These are phyloP conservation scores for Xylaria polymorpha DNA, from an alignment of 2,329 filamentous ascomycete genomes.

Conservation along the genomic window DNA sequence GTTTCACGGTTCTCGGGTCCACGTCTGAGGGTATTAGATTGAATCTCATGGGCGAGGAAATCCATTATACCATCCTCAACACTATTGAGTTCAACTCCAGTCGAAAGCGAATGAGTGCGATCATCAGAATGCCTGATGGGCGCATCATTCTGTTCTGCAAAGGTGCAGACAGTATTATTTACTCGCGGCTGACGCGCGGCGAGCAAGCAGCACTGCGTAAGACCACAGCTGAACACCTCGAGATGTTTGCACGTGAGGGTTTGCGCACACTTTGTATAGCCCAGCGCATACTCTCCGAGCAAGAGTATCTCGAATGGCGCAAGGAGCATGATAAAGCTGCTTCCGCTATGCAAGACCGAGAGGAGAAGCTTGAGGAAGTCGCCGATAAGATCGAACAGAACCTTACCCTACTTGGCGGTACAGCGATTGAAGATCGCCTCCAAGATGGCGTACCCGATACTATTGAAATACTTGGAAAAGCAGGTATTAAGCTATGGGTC, in stretches of 20 bases:
- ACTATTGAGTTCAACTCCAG: conserved; percentile 98
- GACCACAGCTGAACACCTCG: conserved; percentile 90
- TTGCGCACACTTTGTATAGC: conserved; percentile 95
- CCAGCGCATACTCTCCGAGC: conserved; percentile 80
- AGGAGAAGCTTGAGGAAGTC: conserved; percentile 91
- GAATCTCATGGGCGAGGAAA: conserved; percentile 87
- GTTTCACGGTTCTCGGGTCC: conserved; percentile 89
- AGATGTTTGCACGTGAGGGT: conserved; percentile 96
- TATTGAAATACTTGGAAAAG: conserved; percentile 88
- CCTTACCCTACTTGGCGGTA: conserved; percentile 87
- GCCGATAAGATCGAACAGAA: conserved; percentile 93
- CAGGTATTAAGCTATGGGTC: conserved; percentile 98
- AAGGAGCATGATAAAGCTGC: conserved; percentile 89
- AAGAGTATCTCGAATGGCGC: conserved; percentile 87
- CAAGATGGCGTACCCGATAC: conserved; percentile 98
- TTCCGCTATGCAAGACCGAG: conserved; percentile 83
- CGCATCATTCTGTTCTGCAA: conserved; percentile 95
- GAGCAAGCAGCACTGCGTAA: conserved; percentile 86
- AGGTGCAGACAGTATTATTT: conserved; percentile 96
- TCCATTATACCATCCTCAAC: conserved; percentile 87
- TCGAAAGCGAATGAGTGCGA: conserved; percentile 97
- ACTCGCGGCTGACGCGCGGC: conserved; percentile 85
- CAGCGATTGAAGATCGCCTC: conserved; percentile 95
- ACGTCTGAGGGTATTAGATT: conserved; percentile 83
- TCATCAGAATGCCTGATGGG: conserved; percentile 92